A percentile compares a stretch with the other conserved stretches of the same genome.
Evolutionary conservation across 371 early-diverging fungal genomes (phyloP).

Genomic region (Rhizopus stolonifer): DNA sequence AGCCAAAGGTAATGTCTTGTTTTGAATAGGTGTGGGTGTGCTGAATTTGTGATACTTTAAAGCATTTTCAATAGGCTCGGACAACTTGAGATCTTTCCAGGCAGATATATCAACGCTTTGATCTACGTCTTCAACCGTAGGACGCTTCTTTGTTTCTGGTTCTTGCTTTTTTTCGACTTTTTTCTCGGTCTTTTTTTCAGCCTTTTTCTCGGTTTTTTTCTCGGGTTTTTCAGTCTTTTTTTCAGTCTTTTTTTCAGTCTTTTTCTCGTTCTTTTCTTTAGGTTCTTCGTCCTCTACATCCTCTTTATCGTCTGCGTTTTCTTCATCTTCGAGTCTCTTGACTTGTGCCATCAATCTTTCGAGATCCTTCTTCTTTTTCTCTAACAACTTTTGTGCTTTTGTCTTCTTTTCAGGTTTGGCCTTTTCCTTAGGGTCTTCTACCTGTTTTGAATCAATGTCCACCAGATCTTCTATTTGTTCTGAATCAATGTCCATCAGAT

Average conservation of each 20-base stretch:
- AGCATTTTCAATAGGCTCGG: constrained; percentile 58
- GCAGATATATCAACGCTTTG: constrained; percentile 55
- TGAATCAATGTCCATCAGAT: constrained; percentile 3
- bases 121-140: constrained; percentile 43
- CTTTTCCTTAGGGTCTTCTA: too few relatives aligned
- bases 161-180: constrained; percentile 2
- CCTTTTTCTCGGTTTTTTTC: constrained; percentile 3
- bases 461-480: constrained; percentile 5
- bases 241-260: constrained; percentile 3
- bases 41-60: constrained; percentile 71
- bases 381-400: constrained; percentile 23
- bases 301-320: constrained; percentile 23
- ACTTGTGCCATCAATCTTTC: constrained; percentile 22
- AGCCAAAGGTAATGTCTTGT: constrained; percentile 75
- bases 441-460: constrained; percentile 4
- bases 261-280: constrained; percentile 3
- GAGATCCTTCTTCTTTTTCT: constrained; percentile 30
- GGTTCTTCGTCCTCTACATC: constrained; percentile 18
- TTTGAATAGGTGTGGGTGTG: constrained; percentile 95
- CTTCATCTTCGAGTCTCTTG: constrained; percentile 21
- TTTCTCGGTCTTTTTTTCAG: constrained; percentile 1
- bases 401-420: constrained; percentile 23
- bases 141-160: constrained; percentile 15
- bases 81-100: constrained; percentile 58
- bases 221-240: not conserved